Evolutionary conservation across 2,329 filamentous ascomycete genomes (phyloP).

Genomic region (Graphium sp.): DNA sequence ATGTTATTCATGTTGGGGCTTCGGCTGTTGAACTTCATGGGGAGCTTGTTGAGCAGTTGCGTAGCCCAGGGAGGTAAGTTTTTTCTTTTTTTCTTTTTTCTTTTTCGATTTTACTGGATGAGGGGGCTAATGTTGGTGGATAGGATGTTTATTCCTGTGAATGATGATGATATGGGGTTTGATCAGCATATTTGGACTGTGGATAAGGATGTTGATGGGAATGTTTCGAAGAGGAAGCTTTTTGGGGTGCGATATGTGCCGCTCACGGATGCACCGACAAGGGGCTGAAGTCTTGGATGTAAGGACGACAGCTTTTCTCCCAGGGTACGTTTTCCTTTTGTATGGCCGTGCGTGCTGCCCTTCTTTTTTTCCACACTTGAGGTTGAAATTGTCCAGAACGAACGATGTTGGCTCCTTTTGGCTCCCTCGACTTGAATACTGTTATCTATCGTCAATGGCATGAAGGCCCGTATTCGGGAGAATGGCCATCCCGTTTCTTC

Average conservation of each 20-base stretch:
- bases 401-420: too few relatives aligned
- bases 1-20: constrained; percentile 92
- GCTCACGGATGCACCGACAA: constrained; percentile 48
- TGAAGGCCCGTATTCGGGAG: too few relatives aligned
- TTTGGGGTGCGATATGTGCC: constrained; percentile 66
- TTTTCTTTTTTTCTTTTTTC: not conserved
- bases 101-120: not conserved
- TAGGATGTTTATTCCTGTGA: constrained; percentile 63
- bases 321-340: too few relatives aligned
- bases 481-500: too few relatives aligned
- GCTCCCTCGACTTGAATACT: too few relatives aligned
- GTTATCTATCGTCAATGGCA: too few relatives aligned
- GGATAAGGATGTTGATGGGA: constrained; percentile 52
- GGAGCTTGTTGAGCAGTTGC: constrained; percentile 60
- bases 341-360: too few relatives aligned
- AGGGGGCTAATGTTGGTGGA: constrained; percentile 4
- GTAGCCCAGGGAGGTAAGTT: constrained; percentile 49
- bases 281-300: not conserved
- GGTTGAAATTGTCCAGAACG: too few relatives aligned
- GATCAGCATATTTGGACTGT: constrained; percentile 57
- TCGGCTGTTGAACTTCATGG: constrained; percentile 60
- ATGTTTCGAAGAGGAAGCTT: constrained; percentile 39
- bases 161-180: constrained; percentile 26
- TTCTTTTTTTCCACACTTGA: too few relatives aligned
- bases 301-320: too few relatives aligned